Percentiles rank a stretch among this genome's conserved stretches.
These are phyloP conservation scores for Colletotrichum endophyticum DNA, from an alignment of 2,329 filamentous ascomycete genomes.

Conservation along the genomic window DNA sequence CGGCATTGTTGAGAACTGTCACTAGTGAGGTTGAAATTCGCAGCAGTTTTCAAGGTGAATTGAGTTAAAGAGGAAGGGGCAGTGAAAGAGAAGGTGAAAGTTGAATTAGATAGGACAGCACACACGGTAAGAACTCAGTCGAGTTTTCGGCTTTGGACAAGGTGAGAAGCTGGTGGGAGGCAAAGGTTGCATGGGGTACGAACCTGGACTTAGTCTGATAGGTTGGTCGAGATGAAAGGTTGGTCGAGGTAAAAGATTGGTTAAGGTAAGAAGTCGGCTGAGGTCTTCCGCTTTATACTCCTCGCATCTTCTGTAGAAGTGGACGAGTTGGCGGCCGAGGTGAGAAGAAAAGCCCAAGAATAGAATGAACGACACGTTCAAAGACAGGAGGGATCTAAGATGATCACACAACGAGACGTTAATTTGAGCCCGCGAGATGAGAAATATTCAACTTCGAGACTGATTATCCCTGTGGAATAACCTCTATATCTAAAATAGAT, in stretches of 20 bases:
- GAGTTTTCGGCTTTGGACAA: neutral
- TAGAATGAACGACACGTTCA: rapidly evolving
- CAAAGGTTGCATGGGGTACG: neutral
- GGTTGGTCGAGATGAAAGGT: neutral
- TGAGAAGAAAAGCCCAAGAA: neutral
- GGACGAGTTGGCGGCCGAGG: neutral
- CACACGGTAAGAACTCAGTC: rapidly evolving
- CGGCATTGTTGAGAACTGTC: neutral
- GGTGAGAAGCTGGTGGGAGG: neutral
- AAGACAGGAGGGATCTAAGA: neutral
- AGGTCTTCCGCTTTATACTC: rapidly evolving
- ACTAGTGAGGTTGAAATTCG: neutral
- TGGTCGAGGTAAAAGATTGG: neutral
- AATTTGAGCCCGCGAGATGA: rapidly evolving
- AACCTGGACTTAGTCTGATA: neutral
- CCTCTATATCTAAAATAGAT: no score
- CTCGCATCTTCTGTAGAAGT: rapidly evolving
- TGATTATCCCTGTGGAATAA: no score
- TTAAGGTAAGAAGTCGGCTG: neutral
- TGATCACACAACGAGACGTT: rapidly evolving
- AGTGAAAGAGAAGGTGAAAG: neutral
- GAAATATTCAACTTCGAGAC: no score
- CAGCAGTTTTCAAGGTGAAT: neutral
- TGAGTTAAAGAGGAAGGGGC: neutral
- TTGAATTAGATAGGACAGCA: neutral